These are phyloP conservation scores for Colletotrichum sublineola DNA, from an alignment of 2,329 filamentous ascomycete genomes.

Conservation along the genomic window DNA sequence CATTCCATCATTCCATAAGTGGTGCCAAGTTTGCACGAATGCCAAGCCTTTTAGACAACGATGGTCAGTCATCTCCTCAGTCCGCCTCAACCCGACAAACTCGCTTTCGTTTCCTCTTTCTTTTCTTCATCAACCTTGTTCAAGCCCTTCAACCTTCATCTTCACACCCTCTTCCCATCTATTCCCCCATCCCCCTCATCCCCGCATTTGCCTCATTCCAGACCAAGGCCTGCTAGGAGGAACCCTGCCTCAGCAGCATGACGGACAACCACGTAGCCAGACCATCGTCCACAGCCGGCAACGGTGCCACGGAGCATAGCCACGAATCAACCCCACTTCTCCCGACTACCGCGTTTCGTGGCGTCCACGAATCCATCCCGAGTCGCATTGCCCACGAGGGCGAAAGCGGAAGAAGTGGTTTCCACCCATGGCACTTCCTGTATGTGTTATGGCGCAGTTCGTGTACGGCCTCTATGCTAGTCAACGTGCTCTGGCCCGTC, in stretches of 20 bases:
- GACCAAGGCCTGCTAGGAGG: not conserved
- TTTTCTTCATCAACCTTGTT: not conserved
- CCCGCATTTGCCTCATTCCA: too few species aligned
- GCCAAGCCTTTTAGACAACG: conserved; percentile 28
- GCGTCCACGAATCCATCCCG: conserved; percentile 36
- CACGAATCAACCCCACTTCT: conserved; percentile 50
- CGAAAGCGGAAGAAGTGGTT: conserved; percentile 60
- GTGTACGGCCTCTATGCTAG: conserved; percentile 59
- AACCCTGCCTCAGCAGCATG: not conserved
- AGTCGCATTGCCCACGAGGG: conserved; percentile 52
- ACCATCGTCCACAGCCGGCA: conserved; percentile 11
- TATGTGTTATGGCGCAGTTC: conserved; percentile 58
- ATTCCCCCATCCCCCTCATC: too few species aligned
- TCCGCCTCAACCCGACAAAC: not conserved
- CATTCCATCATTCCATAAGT: not conserved
- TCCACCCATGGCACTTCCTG: conserved; percentile 58
- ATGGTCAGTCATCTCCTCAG: conserved; percentile 8
- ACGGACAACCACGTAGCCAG: conserved; percentile 12
- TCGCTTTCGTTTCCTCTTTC: not conserved
- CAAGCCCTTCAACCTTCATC: too few species aligned
- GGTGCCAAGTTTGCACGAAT: conserved; percentile 27
- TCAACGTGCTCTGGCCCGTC: conserved; percentile 64
- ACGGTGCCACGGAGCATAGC: conserved; percentile 28
- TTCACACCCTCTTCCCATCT: not conserved
- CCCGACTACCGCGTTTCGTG: conserved; percentile 42